These are phyloP conservation scores for Aspergillus uvarum DNA, from an alignment of 2,329 filamentous ascomycete species.

Conservation along the genomic window DNA sequence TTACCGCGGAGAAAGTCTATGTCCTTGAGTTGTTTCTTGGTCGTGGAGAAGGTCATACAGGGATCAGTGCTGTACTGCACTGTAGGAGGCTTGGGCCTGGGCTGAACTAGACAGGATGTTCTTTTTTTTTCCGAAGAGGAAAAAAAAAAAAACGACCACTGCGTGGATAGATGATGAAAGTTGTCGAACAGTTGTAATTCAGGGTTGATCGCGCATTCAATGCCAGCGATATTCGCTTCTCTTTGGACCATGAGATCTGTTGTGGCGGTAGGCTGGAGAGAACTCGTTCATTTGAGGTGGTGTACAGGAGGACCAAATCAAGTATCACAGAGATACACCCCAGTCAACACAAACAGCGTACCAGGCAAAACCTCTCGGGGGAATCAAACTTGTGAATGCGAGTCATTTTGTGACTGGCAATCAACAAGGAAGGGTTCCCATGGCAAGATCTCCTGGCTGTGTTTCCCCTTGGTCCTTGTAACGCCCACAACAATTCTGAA, in stretches of 20 bases:
- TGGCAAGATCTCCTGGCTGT: neutral
- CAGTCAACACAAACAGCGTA: neutral
- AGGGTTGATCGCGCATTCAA: too few relatives aligned
- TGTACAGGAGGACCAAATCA: neutral
- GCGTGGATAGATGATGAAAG: neutral
- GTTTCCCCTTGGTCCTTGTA: neutral
- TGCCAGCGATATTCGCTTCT: too few relatives aligned
- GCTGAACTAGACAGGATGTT: neutral
- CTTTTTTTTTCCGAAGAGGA: too few relatives aligned
- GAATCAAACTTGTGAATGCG: neutral
- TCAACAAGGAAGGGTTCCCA: neutral
- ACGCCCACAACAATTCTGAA: neutral
- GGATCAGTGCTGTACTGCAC: neutral
- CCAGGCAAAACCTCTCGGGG: neutral
- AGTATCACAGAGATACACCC: neutral
- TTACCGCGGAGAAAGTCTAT: neutral
- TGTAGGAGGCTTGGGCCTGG: neutral
- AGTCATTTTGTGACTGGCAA: neutral
- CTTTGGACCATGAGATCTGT: too few relatives aligned
- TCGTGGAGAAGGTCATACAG: neutral
- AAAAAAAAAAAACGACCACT: neutral
- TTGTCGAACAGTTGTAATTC: neutral
- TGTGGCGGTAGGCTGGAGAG: too few relatives aligned
- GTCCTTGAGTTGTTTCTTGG: neutral
- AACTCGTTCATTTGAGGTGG: neutral